These are phyloP conservation scores for Diaporthe batatas DNA, from an alignment of 2,329 filamentous ascomycete genomes.

Conservation along the genomic window DNA sequence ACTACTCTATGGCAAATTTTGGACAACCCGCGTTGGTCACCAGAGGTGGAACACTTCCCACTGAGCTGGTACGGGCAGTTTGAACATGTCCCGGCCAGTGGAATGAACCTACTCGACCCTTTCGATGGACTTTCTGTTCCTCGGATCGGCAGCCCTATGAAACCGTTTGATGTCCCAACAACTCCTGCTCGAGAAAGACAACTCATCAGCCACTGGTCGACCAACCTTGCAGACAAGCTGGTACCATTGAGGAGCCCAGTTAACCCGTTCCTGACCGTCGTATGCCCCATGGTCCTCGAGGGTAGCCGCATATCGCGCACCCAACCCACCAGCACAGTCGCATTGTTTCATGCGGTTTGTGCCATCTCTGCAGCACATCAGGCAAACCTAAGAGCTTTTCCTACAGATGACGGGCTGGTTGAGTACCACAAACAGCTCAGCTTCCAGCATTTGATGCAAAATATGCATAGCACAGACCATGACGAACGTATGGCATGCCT, in stretches of 20 bases:
- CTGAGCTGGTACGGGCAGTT: too few species aligned
- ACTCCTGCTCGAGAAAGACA: neutral
- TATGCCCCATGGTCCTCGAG: neutral
- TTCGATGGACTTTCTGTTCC: neutral
- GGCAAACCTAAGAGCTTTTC: neutral
- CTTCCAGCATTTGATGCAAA: slow-evolving; percentile 6
- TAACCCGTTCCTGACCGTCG: neutral
- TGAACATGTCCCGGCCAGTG: neutral
- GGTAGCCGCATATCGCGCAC: neutral
- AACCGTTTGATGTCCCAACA: neutral
- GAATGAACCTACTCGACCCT: too few species aligned
- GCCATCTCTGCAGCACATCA: slow-evolving; percentile 1
- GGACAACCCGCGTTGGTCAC: neutral
- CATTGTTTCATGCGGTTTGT: neutral
- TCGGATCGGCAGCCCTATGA: neutral
- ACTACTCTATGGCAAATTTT: too few species aligned
- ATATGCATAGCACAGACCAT: neutral
- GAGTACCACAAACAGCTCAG: neutral
- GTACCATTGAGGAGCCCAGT: neutral
- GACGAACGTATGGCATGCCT: slow-evolving; percentile 14
- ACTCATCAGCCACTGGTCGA: slow-evolving; percentile 4
- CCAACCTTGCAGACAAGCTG: slow-evolving; percentile 1
- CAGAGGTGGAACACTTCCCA: neutral
- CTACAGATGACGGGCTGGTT: neutral
- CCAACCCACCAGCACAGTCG: neutral